phyloP scores from a whole-genome alignment of 306 rosid genomes.

The Ochetophila trinervis region DNA sequence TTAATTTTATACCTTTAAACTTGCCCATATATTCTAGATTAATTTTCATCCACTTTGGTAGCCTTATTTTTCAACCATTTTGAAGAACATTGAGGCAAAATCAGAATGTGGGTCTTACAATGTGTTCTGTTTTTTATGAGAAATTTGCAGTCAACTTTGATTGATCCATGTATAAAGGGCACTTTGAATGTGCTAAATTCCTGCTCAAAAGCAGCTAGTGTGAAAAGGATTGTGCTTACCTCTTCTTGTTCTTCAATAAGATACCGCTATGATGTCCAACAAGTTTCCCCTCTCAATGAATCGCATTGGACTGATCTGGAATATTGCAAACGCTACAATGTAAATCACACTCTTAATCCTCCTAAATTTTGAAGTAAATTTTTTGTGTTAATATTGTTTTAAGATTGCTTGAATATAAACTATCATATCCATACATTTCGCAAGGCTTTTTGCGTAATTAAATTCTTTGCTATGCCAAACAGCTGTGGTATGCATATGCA shows the following conservation, averaged over 20 bases:
- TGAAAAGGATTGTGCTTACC: constrained; percentile 68
- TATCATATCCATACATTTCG: not conserved
- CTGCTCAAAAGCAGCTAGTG: constrained; percentile 49
- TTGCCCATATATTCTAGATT: not conserved
- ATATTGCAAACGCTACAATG: constrained; percentile 68
- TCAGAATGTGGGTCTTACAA: not conserved
- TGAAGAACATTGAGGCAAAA: not conserved
- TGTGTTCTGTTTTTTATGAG: not conserved
- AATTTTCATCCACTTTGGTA: not conserved
- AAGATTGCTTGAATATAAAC: too few species aligned
- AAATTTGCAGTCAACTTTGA: constrained; percentile 43
- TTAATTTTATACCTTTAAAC: not conserved
- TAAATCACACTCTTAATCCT: constrained; percentile 15
- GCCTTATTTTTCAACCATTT: too few species aligned
- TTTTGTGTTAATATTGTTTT: too few species aligned
- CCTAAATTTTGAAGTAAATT: too few species aligned
- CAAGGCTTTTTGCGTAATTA: not conserved
- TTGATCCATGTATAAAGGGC: constrained; percentile 75
- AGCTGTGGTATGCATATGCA: constrained; percentile 91
- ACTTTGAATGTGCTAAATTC: constrained; percentile 65
- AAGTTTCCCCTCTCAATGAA: constrained; percentile 62
- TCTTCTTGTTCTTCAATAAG: constrained; percentile 84
- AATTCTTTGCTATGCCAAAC: constrained; percentile 21
- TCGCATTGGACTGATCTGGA: constrained; percentile 76
- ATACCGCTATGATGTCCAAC: constrained; percentile 55